Evolutionary conservation across 106 monocot genomes (phyloP).

Genomic region (Acanthochlamys bracteata): DNA sequence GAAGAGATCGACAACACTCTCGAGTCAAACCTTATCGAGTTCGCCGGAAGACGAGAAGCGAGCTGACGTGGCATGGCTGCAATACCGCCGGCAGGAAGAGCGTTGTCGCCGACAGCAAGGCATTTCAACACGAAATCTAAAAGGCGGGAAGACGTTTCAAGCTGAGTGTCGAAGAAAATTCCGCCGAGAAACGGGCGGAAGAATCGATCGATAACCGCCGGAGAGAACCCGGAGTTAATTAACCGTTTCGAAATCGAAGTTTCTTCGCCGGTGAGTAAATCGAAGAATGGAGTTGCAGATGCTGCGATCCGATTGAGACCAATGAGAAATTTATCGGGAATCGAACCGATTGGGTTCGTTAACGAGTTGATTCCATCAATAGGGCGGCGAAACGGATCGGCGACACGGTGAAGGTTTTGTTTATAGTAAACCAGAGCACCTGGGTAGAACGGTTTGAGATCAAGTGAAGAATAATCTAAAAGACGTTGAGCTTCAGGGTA

Average conservation of each 20-base stretch:
- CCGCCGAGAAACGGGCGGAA: slow-evolving; percentile 90
- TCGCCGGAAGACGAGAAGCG: slow-evolving; percentile 31
- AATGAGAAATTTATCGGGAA: slow-evolving; percentile 63
- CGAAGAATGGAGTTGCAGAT: slow-evolving; percentile 14
- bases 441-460: slow-evolving; percentile 64
- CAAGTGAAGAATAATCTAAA: slow-evolving; percentile 60
- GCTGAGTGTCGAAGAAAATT: slow-evolving; percentile 82
- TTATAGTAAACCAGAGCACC: slow-evolving; percentile 63
- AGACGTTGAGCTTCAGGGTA: slow-evolving; percentile 56
- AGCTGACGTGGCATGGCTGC: slow-evolving; percentile 64
- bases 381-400: slow-evolving; percentile 76
- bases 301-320: slow-evolving; percentile 50
- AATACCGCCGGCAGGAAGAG: slow-evolving; percentile 71
- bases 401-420: slow-evolving; percentile 51
- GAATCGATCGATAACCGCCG: slow-evolving; percentile 63
- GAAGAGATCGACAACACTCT: slow-evolving; percentile 21
- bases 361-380: slow-evolving; percentile 44
- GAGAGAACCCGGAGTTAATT: slow-evolving; percentile 39
- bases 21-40: slow-evolving; percentile 37
- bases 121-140: slow-evolving; percentile 85
- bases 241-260: slow-evolving; percentile 32
- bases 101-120: slow-evolving; percentile 76
- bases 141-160: slow-evolving; percentile 69
- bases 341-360: slow-evolving; percentile 61
- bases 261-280: slow-evolving; percentile 44